phyloP scores from a whole-genome alignment of 345 rosid genomes.

The Atalantia buxifolia region DNA sequence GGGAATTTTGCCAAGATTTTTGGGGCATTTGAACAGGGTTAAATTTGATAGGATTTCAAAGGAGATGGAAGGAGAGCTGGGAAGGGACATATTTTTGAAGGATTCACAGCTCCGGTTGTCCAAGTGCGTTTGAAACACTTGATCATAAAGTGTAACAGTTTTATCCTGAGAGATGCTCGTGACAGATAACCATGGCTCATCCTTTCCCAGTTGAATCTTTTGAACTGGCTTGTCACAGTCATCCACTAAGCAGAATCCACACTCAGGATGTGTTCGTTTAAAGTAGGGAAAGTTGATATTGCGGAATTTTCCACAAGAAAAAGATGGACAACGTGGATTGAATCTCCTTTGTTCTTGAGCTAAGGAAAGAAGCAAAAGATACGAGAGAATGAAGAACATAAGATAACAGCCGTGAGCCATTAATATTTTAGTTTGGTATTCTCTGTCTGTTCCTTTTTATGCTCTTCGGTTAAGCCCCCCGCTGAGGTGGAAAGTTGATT shows the following conservation, averaged over 20 bases:
- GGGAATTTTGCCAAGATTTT: background rate
- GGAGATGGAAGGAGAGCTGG: conserved; percentile 25
- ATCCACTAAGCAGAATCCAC: conserved; percentile 28
- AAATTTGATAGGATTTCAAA: background rate
- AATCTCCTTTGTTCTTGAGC: background rate
- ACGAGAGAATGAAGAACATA: conserved; percentile 1
- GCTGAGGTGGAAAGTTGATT: conserved; percentile 7
- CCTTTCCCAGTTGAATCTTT: conserved; percentile 29
- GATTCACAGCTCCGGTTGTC: conserved; percentile 11
- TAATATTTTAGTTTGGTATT: too few relatives aligned
- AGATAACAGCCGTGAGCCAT: background rate
- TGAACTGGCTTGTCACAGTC: conserved; percentile 11
- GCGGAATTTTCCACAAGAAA: conserved; percentile 25
- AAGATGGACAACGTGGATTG: background rate
- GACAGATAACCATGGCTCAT: conserved; percentile 22
- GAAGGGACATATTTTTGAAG: conserved; percentile 27
- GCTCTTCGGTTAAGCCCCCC: background rate
- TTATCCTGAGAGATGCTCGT: conserved; percentile 26
- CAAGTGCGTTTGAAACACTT: conserved; percentile 6
- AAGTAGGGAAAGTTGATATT: conserved; percentile 22
- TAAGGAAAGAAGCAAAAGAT: background rate
- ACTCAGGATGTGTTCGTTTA: background rate
- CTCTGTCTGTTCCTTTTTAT: background rate
- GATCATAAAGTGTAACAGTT: conserved; percentile 21
- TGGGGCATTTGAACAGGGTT: conserved; percentile 29